A percentile compares a stretch with the other conserved stretches of the same genome.
Evolutionary conservation across 73 alveolate genomes (phyloP).

Genomic region (Uronychia setigera): DNA sequence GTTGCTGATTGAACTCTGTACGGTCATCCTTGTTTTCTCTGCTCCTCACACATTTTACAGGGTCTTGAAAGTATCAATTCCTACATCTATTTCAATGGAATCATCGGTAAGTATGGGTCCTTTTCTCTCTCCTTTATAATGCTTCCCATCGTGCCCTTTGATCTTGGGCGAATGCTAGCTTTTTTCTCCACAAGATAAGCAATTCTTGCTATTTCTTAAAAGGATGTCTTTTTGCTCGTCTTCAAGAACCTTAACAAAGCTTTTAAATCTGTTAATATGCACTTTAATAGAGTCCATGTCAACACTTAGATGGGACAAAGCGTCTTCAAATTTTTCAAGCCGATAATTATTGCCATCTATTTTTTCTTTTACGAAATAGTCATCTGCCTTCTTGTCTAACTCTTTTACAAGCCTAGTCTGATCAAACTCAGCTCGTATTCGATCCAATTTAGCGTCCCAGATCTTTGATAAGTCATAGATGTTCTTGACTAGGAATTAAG

Average conservation of each 20-base stretch:
- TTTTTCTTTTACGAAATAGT: not conserved
- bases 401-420: not conserved
- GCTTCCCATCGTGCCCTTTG: not conserved
- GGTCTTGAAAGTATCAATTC: not conserved
- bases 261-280: not conserved
- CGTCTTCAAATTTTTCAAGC: not conserved
- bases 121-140: not conserved
- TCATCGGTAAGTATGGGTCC: not conserved
- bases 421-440: not conserved
- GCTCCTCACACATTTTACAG: not conserved
- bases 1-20: not conserved
- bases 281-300: not conserved
- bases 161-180: not conserved
- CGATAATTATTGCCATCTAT: not conserved
- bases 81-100: not conserved
- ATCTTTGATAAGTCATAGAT: not conserved
- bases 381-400: not conserved
- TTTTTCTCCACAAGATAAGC: not conserved
- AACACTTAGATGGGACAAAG: not conserved
- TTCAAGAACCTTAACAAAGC: not conserved
- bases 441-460: not conserved
- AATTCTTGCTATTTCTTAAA: not conserved
- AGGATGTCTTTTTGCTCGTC: not conserved
- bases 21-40: not conserved
- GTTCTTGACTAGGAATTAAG: not conserved